Evolutionary conservation across 2,329 filamentous ascomycete genomes (phyloP), one percentile per base, ranked within the genome.

Genomic region (Alternaria novae-zelandiae): DNA sequence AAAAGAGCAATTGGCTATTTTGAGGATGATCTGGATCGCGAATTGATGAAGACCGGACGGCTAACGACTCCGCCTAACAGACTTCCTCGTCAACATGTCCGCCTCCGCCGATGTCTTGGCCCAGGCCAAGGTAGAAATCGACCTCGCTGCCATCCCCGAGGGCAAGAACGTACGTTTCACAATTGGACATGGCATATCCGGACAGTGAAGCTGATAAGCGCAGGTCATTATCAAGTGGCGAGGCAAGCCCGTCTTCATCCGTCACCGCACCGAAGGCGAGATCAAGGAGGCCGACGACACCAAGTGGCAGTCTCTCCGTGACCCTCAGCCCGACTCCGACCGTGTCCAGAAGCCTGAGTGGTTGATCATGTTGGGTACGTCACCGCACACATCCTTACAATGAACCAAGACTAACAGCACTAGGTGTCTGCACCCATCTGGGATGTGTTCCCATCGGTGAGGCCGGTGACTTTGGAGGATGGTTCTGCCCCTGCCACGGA

Each of bases 401-500:
- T 41, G 55, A 53, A 23, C 30, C 54, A 64, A 23, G 17, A 32
- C 76, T 82, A 70, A 81, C 67, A 63, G 25, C 21, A 53, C 63
- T 70, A 95, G 93, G 94, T 85, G 95, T 99, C 84, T 99, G 96
- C 91, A 99, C 96, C 79, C 96, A 99, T 85, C 87, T 99, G 80
- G 96, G 96, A 85, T 99, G 96, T 89, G 96, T 99, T 75, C 96
- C 96, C 80, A 99, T 99, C 78, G 96, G 96, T 79, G 96, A 99
- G 87, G 93, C 96, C 70, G 96, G 96, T 82, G 96, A 99, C 84
- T 99, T 87, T 79, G 96, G 96, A 82, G 96, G 96, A 81, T 99
- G 96, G 96, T 99, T 99, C 91, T 99, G 96, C 88, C 96, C 96
- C 72, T 99, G 96, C 92, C 96, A 99, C 89, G 96, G 96, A 83